Evolutionary conservation across 129 eudicot species (phyloP), one percentile per base, ranked within the genome.

Genomic region (Lonicera japonica): DNA sequence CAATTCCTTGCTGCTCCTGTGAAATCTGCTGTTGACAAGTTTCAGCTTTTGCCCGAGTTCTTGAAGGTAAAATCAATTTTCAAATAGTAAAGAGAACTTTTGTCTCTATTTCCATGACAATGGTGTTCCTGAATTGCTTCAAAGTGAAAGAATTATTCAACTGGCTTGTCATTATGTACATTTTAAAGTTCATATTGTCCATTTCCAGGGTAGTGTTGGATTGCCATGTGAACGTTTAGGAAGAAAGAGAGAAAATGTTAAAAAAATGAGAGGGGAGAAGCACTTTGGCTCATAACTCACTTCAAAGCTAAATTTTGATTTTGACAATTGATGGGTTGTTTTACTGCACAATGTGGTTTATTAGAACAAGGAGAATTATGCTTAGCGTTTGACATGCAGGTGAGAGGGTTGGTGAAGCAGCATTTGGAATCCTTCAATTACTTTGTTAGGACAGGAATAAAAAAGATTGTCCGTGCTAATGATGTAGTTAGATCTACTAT

Each of bases 381-480:
- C 2, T 29, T 29, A 29, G n/a, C 6, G 36, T 29, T 29, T 29
- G 36, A 29, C 36, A 29, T 78, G 61, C 70, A 90, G 97, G 88
- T 84, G 62, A 77, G 98, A 73, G 98, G 96, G 22, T 72, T 92
- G 78, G 98, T 87, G 76, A 92, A 85, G 67, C 84, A 87, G 54
- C 98, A 92, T 71, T 62, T 92, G 72, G 96, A 87, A 23, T 92
- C 98, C 40, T 92, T 77, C 55, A 87, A 92, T 73, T 87, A 80
- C 70, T 92, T 92, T 66, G 75, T 85, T 18, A 77, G 53, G 61
- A 92, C 79, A 5, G 90, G 71, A 43, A 82, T 92, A 16, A 82
- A 85, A 70, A 84, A 92, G 79, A 87, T 92, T 62, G 90, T 92
- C 17, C 70, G 69, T 34, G 95, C 89, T 18, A 92, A 92, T 64